Evolutionary conservation across 768 basidiomycete species (phyloP).

Genomic region (Collybia sordida): DNA sequence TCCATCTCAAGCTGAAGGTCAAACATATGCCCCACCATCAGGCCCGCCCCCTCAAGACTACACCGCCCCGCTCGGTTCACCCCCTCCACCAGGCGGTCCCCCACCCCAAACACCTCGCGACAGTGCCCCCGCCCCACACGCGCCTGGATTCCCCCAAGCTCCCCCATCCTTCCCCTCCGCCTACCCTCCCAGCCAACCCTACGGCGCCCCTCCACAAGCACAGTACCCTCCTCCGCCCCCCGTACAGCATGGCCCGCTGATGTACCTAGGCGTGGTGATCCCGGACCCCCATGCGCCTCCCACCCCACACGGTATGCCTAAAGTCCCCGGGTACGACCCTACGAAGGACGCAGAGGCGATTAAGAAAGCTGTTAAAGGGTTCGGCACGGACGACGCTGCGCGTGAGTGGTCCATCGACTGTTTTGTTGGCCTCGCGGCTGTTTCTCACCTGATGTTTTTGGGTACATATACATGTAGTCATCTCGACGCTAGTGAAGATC

Average conservation of each 20-base stretch:
- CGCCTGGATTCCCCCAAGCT: neutral
- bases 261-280: conserved; percentile 27
- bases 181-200: conserved; percentile 2
- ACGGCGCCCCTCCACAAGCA: conserved; percentile 5
- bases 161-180: conserved; percentile 1
- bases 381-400: too few relatives aligned
- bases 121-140: too few relatives aligned
- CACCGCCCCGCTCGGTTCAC: neutral
- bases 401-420: too few relatives aligned
- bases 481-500: conserved; percentile 26
- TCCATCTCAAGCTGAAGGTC: neutral
- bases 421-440: too few relatives aligned
- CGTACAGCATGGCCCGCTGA: conserved; percentile 10
- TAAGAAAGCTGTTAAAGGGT: conserved; percentile 25
- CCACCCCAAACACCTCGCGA: too few relatives aligned
- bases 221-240: conserved; percentile 1
- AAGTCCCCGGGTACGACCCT: conserved; percentile 33
- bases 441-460: too few relatives aligned
- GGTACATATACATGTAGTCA: conserved; percentile 26
- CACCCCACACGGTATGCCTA: conserved; percentile 21
- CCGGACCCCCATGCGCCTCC: conserved; percentile 20
- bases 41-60: conserved; percentile 1
- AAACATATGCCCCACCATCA: conserved; percentile 6
- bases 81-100: too few relatives aligned
- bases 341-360: conserved; percentile 29